phyloP scores from a whole-genome alignment of 768 basidiomycete genomes.

The Lactarius sp. region DNA sequence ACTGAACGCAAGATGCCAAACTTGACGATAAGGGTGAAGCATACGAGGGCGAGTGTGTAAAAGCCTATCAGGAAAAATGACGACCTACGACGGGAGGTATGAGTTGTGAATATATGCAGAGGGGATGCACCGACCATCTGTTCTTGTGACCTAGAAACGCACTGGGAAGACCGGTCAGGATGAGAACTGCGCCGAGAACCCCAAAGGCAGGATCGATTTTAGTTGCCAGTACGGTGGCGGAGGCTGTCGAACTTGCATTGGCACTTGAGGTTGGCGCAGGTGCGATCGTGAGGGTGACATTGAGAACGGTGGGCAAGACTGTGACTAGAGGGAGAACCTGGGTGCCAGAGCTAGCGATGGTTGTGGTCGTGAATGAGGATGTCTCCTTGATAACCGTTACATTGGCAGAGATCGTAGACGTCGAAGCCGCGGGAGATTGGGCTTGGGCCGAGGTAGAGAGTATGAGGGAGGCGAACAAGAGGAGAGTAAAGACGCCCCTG shows the following conservation, averaged over 20 bases:
- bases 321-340: constrained; percentile 48
- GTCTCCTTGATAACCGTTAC: constrained; percentile 46
- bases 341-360: constrained; percentile 38
- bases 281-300: constrained; percentile 55
- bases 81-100: constrained; percentile 49
- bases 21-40: constrained; percentile 81
- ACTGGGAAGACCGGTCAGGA: constrained; percentile 83
- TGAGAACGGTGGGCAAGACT: constrained; percentile 54
- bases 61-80: constrained; percentile 92
- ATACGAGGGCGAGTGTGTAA: constrained; percentile 82
- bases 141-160: constrained; percentile 95
- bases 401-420: constrained; percentile 29
- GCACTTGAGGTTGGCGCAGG: constrained; percentile 40
- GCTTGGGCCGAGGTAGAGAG: constrained; percentile 24
- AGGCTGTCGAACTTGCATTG: constrained; percentile 35
- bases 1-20: constrained; percentile 84
- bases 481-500: constrained; percentile 20
- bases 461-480: constrained; percentile 28
- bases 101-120: constrained; percentile 22
- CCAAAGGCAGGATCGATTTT: constrained; percentile 84
- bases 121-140: constrained; percentile 59
- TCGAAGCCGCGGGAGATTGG: constrained; percentile 6
- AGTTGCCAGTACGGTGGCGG: constrained; percentile 47
- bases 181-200: constrained; percentile 82
- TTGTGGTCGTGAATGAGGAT: constrained; percentile 45